phyloP scores from a whole-genome alignment of 208 protist genomes.

The Angomonas desouzai region DNA sequence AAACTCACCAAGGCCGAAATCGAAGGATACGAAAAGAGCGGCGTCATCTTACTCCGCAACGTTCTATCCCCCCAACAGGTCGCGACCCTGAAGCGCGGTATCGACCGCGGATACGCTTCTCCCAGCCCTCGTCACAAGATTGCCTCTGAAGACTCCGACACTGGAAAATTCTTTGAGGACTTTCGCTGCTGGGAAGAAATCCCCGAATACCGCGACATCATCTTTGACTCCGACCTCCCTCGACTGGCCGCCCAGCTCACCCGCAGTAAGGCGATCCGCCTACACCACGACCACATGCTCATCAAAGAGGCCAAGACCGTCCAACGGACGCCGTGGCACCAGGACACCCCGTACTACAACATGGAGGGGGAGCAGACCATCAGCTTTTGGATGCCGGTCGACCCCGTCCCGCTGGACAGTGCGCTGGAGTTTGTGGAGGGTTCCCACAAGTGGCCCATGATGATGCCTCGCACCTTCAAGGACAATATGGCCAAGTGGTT shows the following conservation, averaged over 20 bases:
- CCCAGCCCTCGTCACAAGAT: slow-evolving; percentile 32
- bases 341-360: slow-evolving; percentile 54
- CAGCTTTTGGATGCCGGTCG: slow-evolving; percentile 46
- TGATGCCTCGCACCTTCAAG: slow-evolving; percentile 47
- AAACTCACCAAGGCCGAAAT: slow-evolving; percentile 14
- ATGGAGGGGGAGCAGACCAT: slow-evolving; percentile 39
- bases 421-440: slow-evolving; percentile 40
- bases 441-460: slow-evolving; percentile 37
- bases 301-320: slow-evolving; percentile 42
- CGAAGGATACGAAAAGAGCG: slow-evolving; percentile 15
- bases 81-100: slow-evolving; percentile 24
- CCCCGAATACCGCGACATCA: slow-evolving; percentile 37
- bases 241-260: slow-evolving; percentile 26
- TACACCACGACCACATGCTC: slow-evolving; percentile 44
- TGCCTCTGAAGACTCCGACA: slow-evolving; percentile 33
- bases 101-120: slow-evolving; percentile 22
- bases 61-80: slow-evolving; percentile 23
- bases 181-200: slow-evolving; percentile 43
- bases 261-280: slow-evolving; percentile 25
- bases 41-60: slow-evolving; percentile 20
- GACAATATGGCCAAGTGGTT: slow-evolving; percentile 46
- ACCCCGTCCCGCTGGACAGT: slow-evolving; percentile 30
- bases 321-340: slow-evolving; percentile 40
- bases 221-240: slow-evolving; percentile 29
- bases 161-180: slow-evolving; percentile 44